Evolutionary conservation across 176 grass and related monocot genomes (phyloP).

Genomic region (Zea luxurians): DNA sequence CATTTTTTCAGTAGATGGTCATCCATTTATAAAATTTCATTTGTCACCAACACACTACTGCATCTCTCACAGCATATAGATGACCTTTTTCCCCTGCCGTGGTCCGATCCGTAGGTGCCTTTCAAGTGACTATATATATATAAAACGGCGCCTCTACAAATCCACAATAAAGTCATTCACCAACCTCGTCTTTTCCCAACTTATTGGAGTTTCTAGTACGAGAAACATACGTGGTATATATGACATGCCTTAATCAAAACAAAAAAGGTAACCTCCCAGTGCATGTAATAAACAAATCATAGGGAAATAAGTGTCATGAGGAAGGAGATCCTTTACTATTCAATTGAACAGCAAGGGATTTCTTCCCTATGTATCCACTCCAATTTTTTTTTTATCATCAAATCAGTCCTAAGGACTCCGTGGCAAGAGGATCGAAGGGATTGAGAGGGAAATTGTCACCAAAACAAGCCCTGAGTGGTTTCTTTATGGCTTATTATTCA

Average conservation of each 20-base stretch:
- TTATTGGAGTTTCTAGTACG: background rate
- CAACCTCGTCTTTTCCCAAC: background rate
- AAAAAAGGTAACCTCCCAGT: background rate
- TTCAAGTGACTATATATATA: background rate
- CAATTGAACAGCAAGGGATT: no score
- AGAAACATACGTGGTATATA: background rate
- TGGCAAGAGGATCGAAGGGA: no score
- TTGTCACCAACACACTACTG: background rate
- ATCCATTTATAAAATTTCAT: background rate
- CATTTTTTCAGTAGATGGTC: background rate
- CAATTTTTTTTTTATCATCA: no score
- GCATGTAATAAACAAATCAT: no score
- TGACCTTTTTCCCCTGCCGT: background rate
- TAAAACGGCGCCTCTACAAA: background rate
- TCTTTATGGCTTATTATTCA: no score
- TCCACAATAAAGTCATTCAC: background rate
- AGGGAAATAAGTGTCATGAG: no score
- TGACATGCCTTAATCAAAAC: background rate
- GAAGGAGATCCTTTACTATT: no score
- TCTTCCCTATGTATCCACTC: no score
- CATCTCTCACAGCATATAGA: background rate
- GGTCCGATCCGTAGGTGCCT: background rate
- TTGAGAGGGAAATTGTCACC: no score
- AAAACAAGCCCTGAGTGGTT: no score
- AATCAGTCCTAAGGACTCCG: no score